Conservation (phyloP, 345 rosid species). For the Euphorbia peplus region DNA sequence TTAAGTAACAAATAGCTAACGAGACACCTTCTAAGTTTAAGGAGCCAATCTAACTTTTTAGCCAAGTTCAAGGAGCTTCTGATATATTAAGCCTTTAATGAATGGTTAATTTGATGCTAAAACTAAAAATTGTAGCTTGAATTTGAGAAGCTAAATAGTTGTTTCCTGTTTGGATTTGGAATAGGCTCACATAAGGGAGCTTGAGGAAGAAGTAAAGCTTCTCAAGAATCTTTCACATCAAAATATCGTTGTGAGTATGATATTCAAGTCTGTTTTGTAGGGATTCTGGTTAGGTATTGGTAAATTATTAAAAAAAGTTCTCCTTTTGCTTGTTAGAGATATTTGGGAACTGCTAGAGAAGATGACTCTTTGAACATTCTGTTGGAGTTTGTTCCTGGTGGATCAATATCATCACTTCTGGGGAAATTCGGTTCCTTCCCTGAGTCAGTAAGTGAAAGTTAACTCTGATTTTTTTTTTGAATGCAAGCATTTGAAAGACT, state of each 20-base stretch:
- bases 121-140: not conserved
- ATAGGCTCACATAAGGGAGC: conserved; percentile 34
- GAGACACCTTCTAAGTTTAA: no score
- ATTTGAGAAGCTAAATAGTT: not conserved
- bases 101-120: not conserved
- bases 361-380: conserved; percentile 35
- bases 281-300: conserved; percentile 5
- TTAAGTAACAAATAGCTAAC: no score
- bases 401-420: conserved; percentile 33
- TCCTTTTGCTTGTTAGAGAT: conserved; percentile 22
- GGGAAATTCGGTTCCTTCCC: conserved; percentile 37
- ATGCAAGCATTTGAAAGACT: conserved; percentile 1
- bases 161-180: conserved; percentile 12
- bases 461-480: conserved; percentile 5
- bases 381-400: conserved; percentile 35
- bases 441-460: conserved; percentile 32
- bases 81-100: no score
- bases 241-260: conserved; percentile 32
- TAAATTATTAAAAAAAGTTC: not conserved
- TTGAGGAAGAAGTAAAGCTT: conserved; percentile 39
- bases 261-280: not conserved
- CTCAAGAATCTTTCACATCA: conserved; percentile 35
- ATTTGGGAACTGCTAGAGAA: conserved; percentile 35
- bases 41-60: no score
- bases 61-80: no score